Evolutionary conservation across 805 yeast genomes (phyloP), one percentile per base, ranked within the genome.

Genomic region (Metschnikowia peoriensis): DNA sequence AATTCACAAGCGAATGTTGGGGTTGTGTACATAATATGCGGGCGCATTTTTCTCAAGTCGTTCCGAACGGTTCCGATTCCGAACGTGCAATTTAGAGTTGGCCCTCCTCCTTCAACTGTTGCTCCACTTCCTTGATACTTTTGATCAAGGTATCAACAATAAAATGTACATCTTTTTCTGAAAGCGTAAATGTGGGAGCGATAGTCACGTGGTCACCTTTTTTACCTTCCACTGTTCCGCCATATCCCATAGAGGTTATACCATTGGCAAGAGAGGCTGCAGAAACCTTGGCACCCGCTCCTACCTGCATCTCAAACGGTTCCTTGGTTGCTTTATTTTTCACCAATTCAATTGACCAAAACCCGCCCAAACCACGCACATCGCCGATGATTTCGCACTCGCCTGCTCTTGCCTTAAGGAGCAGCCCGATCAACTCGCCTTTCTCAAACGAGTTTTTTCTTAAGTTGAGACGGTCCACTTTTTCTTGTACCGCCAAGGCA

Each of bases 321-420:
- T 79, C 80, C 59, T 80, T 82, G 16, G 85, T 77, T 15, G 61
- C 65, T 56, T 73, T 78, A 61, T 83, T 75, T 60, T 80, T 75
- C 53, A 82, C 86, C 47, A 81, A 70, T 65, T 83, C 88, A 44
- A 83, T 60, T 5, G 82, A 71, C 77, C 84, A 73, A 67, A 83
- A 83, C 39, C 81, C 79, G 55, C 87, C 88, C 52, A 80, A 70
- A 50, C 88, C 88, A 66, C 88, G 76, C 38, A 83, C 77, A 58
- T 83, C 84, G 53, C 86, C 88, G 22, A 75, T 82, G 27, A 62
- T 58, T 35, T 44, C 28, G 11, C 56, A 52, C 11, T 47, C 50
- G 39, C 16, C 41, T 7, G 58, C 54, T 44, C 47, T 38, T 41
- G 46, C 49, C 28, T 28, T 41, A 27, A 57, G 49, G 12, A 44